phyloP scores from a whole-genome alignment of 2,329 filamentous ascomycete genomes.

The Fulvia fulva region DNA sequence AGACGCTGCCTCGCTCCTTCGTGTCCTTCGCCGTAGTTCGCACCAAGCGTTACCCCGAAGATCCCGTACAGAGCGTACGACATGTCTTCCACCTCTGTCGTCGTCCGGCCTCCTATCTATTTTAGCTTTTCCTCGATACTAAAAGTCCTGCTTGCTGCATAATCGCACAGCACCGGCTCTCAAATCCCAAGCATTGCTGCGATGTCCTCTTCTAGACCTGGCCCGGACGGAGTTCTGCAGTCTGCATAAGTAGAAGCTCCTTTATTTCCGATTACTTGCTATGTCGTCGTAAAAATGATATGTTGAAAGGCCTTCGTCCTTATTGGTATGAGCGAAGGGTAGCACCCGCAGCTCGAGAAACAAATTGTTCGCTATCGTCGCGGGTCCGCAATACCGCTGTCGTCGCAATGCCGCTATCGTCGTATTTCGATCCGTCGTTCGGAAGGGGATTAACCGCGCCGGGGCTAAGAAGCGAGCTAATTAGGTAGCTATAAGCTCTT shows the following conservation, averaged over 20 bases:
- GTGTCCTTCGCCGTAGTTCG: conserved; percentile 17
- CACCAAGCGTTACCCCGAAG: conserved; percentile 12
- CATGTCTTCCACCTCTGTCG: conserved; percentile 17
- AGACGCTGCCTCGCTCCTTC: conserved; percentile 17
- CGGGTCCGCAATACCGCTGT: too few species aligned
- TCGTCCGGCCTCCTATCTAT: conserved; percentile 19
- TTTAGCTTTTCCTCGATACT: conserved; percentile 16
- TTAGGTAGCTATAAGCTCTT: too few species aligned
- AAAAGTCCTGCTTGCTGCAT: conserved; percentile 5
- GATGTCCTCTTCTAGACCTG: conserved; percentile 9
- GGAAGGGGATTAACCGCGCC: too few species aligned
- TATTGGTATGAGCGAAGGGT: too few species aligned
- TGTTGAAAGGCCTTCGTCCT: too few species aligned
- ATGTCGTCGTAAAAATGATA: conserved; percentile 16
- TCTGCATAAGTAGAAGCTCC: conserved; percentile 2
- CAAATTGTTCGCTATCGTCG: too few species aligned
- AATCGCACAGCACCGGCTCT: conserved; percentile 15
- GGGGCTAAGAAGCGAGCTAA: too few species aligned
- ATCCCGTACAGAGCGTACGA: conserved; percentile 20
- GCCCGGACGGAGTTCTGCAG: conserved; percentile 1
- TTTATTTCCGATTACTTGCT: conserved; percentile 26
- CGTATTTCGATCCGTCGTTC: too few species aligned
- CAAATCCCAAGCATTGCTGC: conserved; percentile 11
- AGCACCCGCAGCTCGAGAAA: too few species aligned
- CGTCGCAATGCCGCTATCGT: too few species aligned